A percentile compares a stretch with the other conserved stretches of the same genome.
phyloP scores from a whole-genome alignment of 1,139 yeast genomes.

The Blastobotrys petasosporus region DNA sequence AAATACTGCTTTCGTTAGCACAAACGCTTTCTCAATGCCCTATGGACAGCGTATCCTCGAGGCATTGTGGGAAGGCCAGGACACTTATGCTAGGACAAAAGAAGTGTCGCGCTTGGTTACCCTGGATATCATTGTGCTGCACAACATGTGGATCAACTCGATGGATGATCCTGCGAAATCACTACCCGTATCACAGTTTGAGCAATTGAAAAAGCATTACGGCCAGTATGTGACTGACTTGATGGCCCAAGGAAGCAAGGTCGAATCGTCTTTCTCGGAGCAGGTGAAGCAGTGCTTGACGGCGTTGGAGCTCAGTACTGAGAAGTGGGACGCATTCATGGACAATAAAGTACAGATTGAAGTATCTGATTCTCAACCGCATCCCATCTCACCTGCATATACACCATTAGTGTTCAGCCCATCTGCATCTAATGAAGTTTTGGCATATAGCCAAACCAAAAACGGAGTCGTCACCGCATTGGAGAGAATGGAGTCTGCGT shows the following conservation, averaged over 20 bases:
- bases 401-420: neutral
- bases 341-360: neutral
- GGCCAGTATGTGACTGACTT: constrained; percentile 5
- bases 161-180: constrained; percentile 13
- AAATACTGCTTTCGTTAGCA: constrained; percentile 20
- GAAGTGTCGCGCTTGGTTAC: constrained; percentile 10
- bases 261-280: constrained; percentile 19
- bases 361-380: neutral
- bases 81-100: constrained; percentile 9
- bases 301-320: neutral
- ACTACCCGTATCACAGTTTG: constrained; percentile 12
- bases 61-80: constrained; percentile 18
- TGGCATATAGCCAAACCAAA: constrained; percentile 21
- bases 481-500: constrained; percentile 19
- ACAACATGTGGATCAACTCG: constrained; percentile 23
- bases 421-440: constrained; percentile 18
- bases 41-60: constrained; percentile 20
- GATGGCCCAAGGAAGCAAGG: constrained; percentile 5
- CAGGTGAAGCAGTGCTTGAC: constrained; percentile 13
- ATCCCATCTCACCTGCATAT: neutral
- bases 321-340: constrained; percentile 3
- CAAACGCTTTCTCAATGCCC: constrained; percentile 20
- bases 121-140: constrained; percentile 21
- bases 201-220: constrained; percentile 12
- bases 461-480: constrained; percentile 21